Conservation (phyloP, 306 rosid species). For the Vigna nakashimae region DNA sequence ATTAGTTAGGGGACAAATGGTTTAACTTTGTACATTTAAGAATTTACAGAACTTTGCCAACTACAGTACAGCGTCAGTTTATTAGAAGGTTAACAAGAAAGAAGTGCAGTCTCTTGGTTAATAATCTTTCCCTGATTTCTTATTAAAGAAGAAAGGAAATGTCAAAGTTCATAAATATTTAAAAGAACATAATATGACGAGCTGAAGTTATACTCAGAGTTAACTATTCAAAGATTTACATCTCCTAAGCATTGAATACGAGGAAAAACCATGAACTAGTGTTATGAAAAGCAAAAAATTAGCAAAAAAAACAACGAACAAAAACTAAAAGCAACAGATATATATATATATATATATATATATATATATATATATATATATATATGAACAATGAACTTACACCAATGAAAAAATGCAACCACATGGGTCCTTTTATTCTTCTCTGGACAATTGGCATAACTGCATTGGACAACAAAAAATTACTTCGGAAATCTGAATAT, state of each 20-base stretch:
- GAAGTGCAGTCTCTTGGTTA: neutral
- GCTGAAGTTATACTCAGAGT: conserved; percentile 26
- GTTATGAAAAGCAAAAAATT: neutral
- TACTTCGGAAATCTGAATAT: conserved; percentile 20
- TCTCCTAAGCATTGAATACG: conserved; percentile 10
- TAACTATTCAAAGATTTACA: neutral
- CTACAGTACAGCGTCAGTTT: neutral
- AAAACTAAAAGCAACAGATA: neutral
- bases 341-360: no score
- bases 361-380: no score
- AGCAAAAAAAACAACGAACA: neutral
- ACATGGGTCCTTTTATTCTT: conserved; percentile 76
- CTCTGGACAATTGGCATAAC: conserved; percentile 79
- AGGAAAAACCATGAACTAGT: conserved; percentile 1
- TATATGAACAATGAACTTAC: conserved; percentile 50
- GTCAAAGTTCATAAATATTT: neutral
- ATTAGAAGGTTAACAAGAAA: neutral
- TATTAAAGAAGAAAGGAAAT: neutral
- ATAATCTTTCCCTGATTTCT: conserved; percentile 15
- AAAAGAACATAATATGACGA: neutral
- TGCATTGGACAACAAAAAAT: conserved; percentile 44
- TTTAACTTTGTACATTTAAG: neutral
- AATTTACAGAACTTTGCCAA: neutral
- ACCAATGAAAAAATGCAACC: conserved; percentile 85
- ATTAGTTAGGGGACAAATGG: neutral